Conservation (phyloP, 2,329 filamentous ascomycete species). For the Aspergillus glaucus region DNA sequence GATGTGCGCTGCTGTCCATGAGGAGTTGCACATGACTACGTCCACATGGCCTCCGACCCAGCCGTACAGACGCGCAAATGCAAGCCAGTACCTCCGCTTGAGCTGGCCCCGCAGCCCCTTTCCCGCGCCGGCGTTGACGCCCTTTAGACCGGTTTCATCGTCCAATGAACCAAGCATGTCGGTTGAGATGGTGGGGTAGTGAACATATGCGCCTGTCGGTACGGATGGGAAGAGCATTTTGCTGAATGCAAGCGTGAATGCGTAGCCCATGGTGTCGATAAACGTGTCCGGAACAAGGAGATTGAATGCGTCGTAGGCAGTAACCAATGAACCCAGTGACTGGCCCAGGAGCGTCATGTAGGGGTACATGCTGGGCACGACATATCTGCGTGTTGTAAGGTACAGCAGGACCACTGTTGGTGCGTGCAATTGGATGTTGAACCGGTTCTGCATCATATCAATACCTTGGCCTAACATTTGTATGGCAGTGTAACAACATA, state of each 20-base stretch:
- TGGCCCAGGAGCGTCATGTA: slow-evolving; percentile 92
- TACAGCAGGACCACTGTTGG: slow-evolving; percentile 85
- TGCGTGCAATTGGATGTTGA: slow-evolving; percentile 84
- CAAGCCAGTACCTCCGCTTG: slow-evolving; percentile 79
- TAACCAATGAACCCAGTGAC: slow-evolving; percentile 76
- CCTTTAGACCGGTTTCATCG: slow-evolving; percentile 56
- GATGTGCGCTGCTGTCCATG: slow-evolving; percentile 85
- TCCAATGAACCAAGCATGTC: slow-evolving; percentile 89
- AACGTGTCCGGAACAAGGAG: slow-evolving; percentile 89
- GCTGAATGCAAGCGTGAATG: slow-evolving; percentile 76
- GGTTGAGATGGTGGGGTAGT: slow-evolving; percentile 96
- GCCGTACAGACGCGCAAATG: slow-evolving; percentile 77
- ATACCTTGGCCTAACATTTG: not conserved
- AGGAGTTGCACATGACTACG: slow-evolving; percentile 95
- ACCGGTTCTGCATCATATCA: slow-evolving; percentile 56
- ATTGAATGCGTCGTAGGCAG: slow-evolving; percentile 90
- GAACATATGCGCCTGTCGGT: slow-evolving; percentile 87
- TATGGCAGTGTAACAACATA: slow-evolving; percentile 30
- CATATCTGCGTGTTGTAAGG: slow-evolving; percentile 77
- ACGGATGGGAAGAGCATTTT: slow-evolving; percentile 74
- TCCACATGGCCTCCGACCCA: slow-evolving; percentile 78
- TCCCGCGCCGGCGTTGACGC: slow-evolving; percentile 79
- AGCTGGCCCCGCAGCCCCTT: slow-evolving; percentile 60
- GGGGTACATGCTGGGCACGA: slow-evolving; percentile 81
- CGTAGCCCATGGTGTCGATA: slow-evolving; percentile 97